phyloP scores from a whole-genome alignment of 2,329 filamentous ascomycete species.

The Microdochium nivale region DNA sequence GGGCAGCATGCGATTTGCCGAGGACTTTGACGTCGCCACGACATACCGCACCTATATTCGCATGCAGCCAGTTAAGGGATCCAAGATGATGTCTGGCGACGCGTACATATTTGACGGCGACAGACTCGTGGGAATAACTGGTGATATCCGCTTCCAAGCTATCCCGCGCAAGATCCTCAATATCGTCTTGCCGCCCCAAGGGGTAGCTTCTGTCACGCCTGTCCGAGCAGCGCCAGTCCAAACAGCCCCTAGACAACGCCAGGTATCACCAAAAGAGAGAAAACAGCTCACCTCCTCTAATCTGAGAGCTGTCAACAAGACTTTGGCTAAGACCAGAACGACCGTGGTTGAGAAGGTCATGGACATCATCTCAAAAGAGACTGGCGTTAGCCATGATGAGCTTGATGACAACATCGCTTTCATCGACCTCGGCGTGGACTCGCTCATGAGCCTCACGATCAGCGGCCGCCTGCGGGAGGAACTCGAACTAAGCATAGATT shows the following conservation, averaged over 20 bases:
- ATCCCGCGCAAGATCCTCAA: constrained; percentile 60
- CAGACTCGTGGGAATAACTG: constrained; percentile 34
- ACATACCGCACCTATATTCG: constrained; percentile 47
- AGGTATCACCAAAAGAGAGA: constrained; percentile 20
- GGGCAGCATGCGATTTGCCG: constrained; percentile 42
- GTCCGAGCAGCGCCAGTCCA: constrained; percentile 17
- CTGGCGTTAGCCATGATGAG: constrained; percentile 45
- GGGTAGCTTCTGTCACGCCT: constrained; percentile 29
- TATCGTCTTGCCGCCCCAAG: constrained; percentile 55
- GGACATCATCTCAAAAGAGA: constrained; percentile 47
- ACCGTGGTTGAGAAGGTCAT: constrained; percentile 37
- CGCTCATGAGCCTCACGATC: constrained; percentile 51
- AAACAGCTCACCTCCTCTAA: constrained; percentile 37
- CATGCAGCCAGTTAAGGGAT: constrained; percentile 45
- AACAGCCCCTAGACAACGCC: constrained; percentile 10
- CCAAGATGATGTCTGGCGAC: constrained; percentile 43
- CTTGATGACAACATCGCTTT: constrained; percentile 48
- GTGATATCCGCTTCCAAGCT: constrained; percentile 57
- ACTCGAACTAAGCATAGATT: constrained; percentile 44
- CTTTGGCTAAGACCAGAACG: constrained; percentile 32
- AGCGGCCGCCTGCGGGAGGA: constrained; percentile 49
- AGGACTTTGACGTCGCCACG: constrained; percentile 34
- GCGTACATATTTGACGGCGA: constrained; percentile 46
- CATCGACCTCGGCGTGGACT: constrained; percentile 50
- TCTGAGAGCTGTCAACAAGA: constrained; percentile 40